Base-by-base conservation (phyloP, 2,329 filamentous ascomycete genomes). In the Fusarium transvaalense region DNA sequence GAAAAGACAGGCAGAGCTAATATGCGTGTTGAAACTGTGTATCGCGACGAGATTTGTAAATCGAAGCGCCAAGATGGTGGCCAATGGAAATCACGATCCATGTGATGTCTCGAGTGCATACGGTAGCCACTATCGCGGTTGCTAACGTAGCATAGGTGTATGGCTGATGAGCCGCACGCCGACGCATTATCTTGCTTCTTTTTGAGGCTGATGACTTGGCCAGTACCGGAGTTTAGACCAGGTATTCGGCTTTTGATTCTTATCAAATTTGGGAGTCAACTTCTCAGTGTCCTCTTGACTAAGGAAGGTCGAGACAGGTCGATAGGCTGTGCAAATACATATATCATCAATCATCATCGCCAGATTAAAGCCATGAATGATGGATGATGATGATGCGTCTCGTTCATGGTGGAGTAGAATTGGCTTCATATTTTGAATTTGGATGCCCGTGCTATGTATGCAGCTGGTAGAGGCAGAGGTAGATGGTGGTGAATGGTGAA, bases 11-110 rank as follows among this genome's bases (percentile, higher is more conserved):
- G 38, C 21, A 41, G 14, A 39, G 27, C 60, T 42, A 47, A 54
- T 70, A 48, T 62, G 53, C 42, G 43, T 42, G 35, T 38, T 60
- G 37, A 43, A 56, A 41, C 52, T 52, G 55, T 64, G 62, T 27
- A 61, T 56, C 47, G 53, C 50, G 65, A 59, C 42, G 52, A 61
- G 50, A 45, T 55, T 52, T 66, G 23, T 41, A 45, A 54, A 58
- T 68, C 50, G 61, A 69, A 63, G 48, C 31, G 61, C 46, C 54
- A 61, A 69, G 66, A 43, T 29, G 23, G 47, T 27, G 53, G 57
- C 38, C 37, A 38, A 53, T 21, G 25, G 34, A 52, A 54, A 67
- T 53, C 56, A 45, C 25, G 47, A 54, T 59, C 42, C 66, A 59
- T 56, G 66, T 56, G 52, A 69, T 47, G 39, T 41, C 35, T 48